Percentiles rank a stretch among this genome's conserved stretches.
Conservation (phyloP, 164 flowering plant genomes). For the Piper longum region DNA sequence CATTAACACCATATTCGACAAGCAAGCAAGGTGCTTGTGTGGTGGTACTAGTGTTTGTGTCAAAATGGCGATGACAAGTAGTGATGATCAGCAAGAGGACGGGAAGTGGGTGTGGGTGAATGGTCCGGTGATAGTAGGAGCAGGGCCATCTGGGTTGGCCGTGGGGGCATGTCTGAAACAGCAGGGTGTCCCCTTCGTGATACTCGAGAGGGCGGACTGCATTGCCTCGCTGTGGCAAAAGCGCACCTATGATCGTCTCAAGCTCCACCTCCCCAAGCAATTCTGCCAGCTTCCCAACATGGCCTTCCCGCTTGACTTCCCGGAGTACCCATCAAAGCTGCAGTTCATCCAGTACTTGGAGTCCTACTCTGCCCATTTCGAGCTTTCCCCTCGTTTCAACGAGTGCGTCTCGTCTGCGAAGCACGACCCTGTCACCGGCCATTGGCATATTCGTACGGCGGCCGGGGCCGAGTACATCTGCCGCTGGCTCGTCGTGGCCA, state of each 20-base stretch:
- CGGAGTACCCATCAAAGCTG: constrained; percentile 61
- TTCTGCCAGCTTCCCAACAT: constrained; percentile 30
- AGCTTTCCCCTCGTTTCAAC: constrained; percentile 47
- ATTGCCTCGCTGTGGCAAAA: constrained; percentile 86
- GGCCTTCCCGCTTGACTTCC: constrained; percentile 57
- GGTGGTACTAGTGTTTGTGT: no score
- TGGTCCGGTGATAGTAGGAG: constrained; percentile 40
- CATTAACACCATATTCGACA: not conserved
- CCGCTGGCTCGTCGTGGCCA: constrained; percentile 70
- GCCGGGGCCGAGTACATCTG: constrained; percentile 52
- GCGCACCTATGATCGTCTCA: constrained; percentile 78
- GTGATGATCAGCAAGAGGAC: constrained; percentile 17
- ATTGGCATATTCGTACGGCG: constrained; percentile 55
- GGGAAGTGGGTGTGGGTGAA: constrained; percentile 57
- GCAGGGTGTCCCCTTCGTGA: constrained; percentile 69
- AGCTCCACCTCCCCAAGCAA: constrained; percentile 61
- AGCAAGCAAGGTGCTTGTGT: not conserved
- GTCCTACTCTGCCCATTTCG: constrained; percentile 44
- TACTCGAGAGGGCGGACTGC: constrained; percentile 70
- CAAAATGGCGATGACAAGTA: not conserved
- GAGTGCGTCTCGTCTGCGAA: constrained; percentile 59
- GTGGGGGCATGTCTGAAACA: constrained; percentile 53
- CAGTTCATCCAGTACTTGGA: constrained; percentile 77
- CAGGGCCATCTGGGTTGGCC: constrained; percentile 49
- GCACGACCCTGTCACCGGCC: constrained; percentile 48